A percentile compares a stretch with the other conserved stretches of the same genome.
These are phyloP conservation scores for Microbotryomycetes sp. DNA, from an alignment of 1,284 basidiomycete genomes.

Conservation along the genomic window DNA sequence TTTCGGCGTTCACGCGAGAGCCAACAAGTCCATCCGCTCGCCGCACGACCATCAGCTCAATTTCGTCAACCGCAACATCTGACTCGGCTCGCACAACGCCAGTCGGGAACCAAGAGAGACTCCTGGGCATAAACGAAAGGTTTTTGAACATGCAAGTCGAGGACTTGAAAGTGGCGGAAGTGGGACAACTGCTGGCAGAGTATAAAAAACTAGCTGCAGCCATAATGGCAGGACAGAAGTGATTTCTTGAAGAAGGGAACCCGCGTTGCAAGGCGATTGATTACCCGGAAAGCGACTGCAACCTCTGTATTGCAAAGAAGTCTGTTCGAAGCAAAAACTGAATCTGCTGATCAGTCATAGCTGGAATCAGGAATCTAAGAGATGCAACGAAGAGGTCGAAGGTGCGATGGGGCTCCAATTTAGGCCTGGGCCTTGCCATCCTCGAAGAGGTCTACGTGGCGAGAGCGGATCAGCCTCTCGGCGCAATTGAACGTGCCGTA, in stretches of 20 bases:
- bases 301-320: no score
- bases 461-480: not conserved
- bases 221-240: not conserved
- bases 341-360: no score
- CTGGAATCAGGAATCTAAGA: no score
- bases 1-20: not conserved
- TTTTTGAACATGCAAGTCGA: constrained; percentile 31
- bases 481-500: not conserved
- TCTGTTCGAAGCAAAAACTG: no score
- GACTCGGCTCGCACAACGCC: not conserved
- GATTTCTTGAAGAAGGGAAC: not conserved
- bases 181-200: constrained; percentile 23
- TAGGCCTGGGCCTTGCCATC: not conserved
- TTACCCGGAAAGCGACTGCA: no score
- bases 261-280: no score
- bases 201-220: constrained; percentile 13
- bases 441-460: not conserved
- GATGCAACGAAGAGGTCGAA: no score
- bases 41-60: constrained; percentile 1
- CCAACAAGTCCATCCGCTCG: not conserved
- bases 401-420: no score
- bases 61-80: not conserved
- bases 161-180: constrained; percentile 30
- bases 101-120: not conserved
- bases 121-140: constrained; percentile 3